Percentiles rank a stretch among this genome's conserved stretches.
Conservation (phyloP, 495 filamentous ascomycete genomes). For the Polyplosphaeria fusca region DNA sequence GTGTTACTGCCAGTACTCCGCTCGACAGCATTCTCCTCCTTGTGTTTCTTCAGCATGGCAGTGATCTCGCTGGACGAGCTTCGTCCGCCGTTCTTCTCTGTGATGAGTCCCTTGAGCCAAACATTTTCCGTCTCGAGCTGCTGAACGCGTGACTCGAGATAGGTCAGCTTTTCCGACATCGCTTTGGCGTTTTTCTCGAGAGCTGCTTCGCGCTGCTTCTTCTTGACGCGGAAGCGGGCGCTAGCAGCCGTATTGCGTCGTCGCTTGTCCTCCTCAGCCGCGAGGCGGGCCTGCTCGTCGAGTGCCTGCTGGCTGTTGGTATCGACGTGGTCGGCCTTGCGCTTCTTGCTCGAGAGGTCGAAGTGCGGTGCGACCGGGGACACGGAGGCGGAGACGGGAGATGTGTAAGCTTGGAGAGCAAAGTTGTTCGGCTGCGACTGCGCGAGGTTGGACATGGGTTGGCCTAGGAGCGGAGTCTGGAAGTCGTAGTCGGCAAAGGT, state of each 20-base stretch:
- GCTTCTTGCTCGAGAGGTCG: constrained; percentile 46
- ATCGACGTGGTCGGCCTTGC: constrained; percentile 48
- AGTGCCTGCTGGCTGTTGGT: constrained; percentile 44
- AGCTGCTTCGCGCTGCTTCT: constrained; percentile 96
- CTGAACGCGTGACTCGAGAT: constrained; percentile 75
- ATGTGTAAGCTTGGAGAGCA: constrained; percentile 40
- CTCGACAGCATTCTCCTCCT: constrained; percentile 14
- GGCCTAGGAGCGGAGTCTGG: constrained; percentile 20
- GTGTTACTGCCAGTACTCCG: constrained; percentile 30
- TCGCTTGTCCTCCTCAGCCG: constrained; percentile 95
- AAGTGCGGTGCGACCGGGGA: constrained; percentile 35
- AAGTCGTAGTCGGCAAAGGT: constrained; percentile 36
- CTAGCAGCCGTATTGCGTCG: constrained; percentile 92
- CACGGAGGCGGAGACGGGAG: constrained; percentile 46
- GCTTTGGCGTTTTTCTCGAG: constrained; percentile 90
- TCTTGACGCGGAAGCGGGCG: constrained; percentile 96
- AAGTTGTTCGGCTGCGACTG: constrained; percentile 43
- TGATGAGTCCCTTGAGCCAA: constrained; percentile 91
- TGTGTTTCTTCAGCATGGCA: constrained; percentile 24
- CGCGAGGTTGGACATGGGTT: constrained; percentile 47
- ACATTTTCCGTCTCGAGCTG: constrained; percentile 93
- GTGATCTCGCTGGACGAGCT: constrained; percentile 24
- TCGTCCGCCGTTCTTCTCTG: constrained; percentile 76
- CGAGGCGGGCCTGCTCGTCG: constrained; percentile 69
- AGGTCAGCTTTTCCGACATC: constrained; percentile 75